A percentile compares a stretch with the other conserved stretches of the same genome.
These are phyloP conservation scores for Marasmius oreades DNA, from an alignment of 1,284 basidiomycete species.

Conservation along the genomic window DNA sequence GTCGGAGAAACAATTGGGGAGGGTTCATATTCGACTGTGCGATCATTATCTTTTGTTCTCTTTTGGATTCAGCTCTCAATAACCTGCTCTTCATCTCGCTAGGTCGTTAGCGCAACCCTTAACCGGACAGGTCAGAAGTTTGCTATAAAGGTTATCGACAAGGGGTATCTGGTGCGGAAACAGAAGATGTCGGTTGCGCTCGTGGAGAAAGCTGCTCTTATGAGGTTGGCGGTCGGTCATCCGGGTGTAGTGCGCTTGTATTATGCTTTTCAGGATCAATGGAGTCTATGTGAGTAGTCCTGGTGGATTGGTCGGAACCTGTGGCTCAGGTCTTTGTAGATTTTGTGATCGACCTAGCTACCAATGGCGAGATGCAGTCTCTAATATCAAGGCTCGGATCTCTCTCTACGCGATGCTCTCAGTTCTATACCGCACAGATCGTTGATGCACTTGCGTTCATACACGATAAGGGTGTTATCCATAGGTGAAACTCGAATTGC, in stretches of 20 bases:
- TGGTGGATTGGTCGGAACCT: neutral
- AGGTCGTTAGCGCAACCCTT: conserved; percentile 63
- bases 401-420: conserved; percentile 68
- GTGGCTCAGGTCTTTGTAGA: conserved; percentile 43
- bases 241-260: conserved; percentile 81
- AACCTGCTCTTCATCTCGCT: conserved; percentile 12
- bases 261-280: conserved; percentile 83
- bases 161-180: conserved; percentile 66
- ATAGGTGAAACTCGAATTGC: conserved; percentile 53
- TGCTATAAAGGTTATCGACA: conserved; percentile 77
- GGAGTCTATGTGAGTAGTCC: conserved; percentile 72
- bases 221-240: conserved; percentile 65
- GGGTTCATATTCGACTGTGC: conserved; percentile 76
- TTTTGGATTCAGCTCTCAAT: no score
- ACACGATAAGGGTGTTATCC: conserved; percentile 84
- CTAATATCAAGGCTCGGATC: conserved; percentile 81
- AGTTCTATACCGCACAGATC: conserved; percentile 86
- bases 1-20: conserved; percentile 72
- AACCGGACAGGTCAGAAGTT: conserved; percentile 58
- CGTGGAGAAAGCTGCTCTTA: conserved; percentile 60
- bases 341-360: conserved; percentile 86
- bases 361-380: conserved; percentile 87
- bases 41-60: conserved; percentile 20
- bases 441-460: conserved; percentile 88
- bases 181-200: conserved; percentile 63